Evolutionary conservation across 495 filamentous ascomycete genomes (phyloP).

Genomic region (Podospora sp.): DNA sequence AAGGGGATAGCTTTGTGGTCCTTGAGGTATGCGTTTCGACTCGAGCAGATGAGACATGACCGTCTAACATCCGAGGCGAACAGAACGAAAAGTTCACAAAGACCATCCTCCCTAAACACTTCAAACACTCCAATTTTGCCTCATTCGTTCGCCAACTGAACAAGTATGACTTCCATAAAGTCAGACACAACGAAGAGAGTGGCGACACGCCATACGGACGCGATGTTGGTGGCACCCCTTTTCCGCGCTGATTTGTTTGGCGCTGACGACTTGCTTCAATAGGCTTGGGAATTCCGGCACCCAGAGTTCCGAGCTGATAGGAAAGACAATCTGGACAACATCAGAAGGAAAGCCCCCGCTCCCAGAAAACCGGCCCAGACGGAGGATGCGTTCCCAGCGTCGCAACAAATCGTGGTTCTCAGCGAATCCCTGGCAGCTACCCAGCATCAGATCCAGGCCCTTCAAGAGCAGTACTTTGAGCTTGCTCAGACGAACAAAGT

Average conservation of each 20-base stretch:
- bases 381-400: slow-evolving; percentile 73
- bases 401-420: slow-evolving; percentile 85
- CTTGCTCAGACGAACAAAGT: slow-evolving; percentile 82
- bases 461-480: slow-evolving; percentile 84
- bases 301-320: slow-evolving; percentile 95
- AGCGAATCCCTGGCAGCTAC: slow-evolving; percentile 87
- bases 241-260: slow-evolving; percentile 5
- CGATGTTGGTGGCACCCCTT: slow-evolving; percentile 63
- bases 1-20: slow-evolving; percentile 95
- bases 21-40: slow-evolving; percentile 69
- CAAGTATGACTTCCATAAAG: slow-evolving; percentile 99
- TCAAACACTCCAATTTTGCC: slow-evolving; percentile 99
- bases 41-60: slow-evolving; percentile 16
- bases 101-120: slow-evolving; percentile 94
- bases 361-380: slow-evolving; percentile 71
- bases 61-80: background rate
- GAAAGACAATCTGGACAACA: slow-evolving; percentile 96
- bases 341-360: slow-evolving; percentile 91
- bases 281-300: slow-evolving; percentile 99
- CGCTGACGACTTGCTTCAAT: slow-evolving; percentile 27
- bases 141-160: slow-evolving; percentile 98
- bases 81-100: slow-evolving; percentile 99
- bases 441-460: slow-evolving; percentile 83
- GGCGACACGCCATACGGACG: slow-evolving; percentile 88
- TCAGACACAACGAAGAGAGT: slow-evolving; percentile 93